A percentile compares a stretch with the other conserved stretches of the same genome.
These are phyloP conservation scores for Hericium rajendrae DNA, from an alignment of 768 basidiomycete species.

Conservation along the genomic window DNA sequence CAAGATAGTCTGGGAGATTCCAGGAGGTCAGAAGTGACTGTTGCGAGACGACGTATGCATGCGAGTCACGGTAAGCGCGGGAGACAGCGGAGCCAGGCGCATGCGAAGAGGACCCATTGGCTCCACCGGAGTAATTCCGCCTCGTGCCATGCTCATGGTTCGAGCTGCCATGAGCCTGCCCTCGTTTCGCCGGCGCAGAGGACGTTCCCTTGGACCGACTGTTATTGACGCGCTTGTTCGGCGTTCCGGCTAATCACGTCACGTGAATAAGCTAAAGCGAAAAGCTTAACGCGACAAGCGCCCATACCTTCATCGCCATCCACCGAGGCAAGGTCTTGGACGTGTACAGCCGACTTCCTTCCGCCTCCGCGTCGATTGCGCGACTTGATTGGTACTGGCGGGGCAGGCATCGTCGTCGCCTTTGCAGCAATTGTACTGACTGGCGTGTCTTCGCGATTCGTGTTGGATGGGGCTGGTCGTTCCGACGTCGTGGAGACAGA, in stretches of 20 bases:
- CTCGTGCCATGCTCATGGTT: conserved; percentile 36
- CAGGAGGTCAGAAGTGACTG: conserved; percentile 77
- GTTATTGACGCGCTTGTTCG: conserved; percentile 36
- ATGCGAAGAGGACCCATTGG: conserved; percentile 27
- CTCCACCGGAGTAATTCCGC: conserved; percentile 34
- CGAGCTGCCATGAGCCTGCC: conserved; percentile 21
- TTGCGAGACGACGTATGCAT: conserved; percentile 71
- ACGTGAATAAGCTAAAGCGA: conserved; percentile 22
- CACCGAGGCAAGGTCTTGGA: conserved; percentile 21
- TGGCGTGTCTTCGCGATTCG: conserved; percentile 35
- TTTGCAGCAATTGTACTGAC: conserved; percentile 13
- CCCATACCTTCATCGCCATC: conserved; percentile 58
- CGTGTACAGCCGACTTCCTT: conserved; percentile 20
- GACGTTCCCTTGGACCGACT: conserved; percentile 24
- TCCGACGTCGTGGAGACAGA: conserved; percentile 69
- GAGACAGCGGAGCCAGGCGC: conserved; percentile 28
- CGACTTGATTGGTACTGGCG: conserved; percentile 17
- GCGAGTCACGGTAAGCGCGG: conserved; percentile 68
- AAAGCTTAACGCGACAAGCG: conserved; percentile 10
- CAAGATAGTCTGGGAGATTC: conserved; percentile 89
- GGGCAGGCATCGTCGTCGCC: conserved; percentile 13
- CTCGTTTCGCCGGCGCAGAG: conserved; percentile 25
- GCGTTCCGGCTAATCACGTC: conserved; percentile 14
- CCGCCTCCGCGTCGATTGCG: conserved; percentile 22
- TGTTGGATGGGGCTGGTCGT: conserved; percentile 31